Base-by-base conservation (phyloP, 2,329 filamentous ascomycete genomes). In the Macrophomina phaseolina region DNA sequence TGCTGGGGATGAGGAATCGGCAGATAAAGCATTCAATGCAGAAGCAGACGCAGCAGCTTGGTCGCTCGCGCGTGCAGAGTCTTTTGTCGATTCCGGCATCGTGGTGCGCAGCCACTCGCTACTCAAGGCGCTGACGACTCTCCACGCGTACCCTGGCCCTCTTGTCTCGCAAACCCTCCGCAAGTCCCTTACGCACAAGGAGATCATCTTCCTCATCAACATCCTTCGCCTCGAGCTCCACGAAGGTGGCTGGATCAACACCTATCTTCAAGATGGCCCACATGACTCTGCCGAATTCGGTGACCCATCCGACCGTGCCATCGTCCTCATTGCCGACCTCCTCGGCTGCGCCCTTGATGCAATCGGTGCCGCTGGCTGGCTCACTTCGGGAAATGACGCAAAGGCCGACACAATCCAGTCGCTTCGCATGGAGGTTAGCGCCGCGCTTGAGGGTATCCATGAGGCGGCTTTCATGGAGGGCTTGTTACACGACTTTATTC, bases 321-420 rank as follows among this genome's bases (percentile, higher is more conserved):
- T 94, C 70, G 83, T 87, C 16, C 85, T 92, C 48, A 90, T 94
- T 69, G 87, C 90, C 16, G 88, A 90, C 70, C 82, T 94, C 4
- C 83, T 94, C 36, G 88, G 88, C 69, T 88, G 89, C 72, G 91
- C 91, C 68, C 83, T 94, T 51, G 91, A 94, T 77, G 89, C 91
- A 0, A 86, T 94, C 16, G 91, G 91, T 1, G 85, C 89, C 9
- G 87, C 88, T 64, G 91, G 91, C 23, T 94, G 91, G 91, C 83
- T 94, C 52, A 71, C 75, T 2, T 67, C 70, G 5, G 88, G 87
- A 87, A 70, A 83, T 53, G 81, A 83, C 42, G 79, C 83, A 11
- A 85, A 88, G 51, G 83, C 86, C 1, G 87, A 91, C 70, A 86
- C 93, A 66, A 82, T 94, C 66, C 81, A 85, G 23, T 84, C 85